A percentile compares a stretch with the other conserved stretches of the same genome.
These are phyloP conservation scores for Rhododendron williamsianum DNA, from an alignment of 148 eudicot genomes.

Conservation along the genomic window DNA sequence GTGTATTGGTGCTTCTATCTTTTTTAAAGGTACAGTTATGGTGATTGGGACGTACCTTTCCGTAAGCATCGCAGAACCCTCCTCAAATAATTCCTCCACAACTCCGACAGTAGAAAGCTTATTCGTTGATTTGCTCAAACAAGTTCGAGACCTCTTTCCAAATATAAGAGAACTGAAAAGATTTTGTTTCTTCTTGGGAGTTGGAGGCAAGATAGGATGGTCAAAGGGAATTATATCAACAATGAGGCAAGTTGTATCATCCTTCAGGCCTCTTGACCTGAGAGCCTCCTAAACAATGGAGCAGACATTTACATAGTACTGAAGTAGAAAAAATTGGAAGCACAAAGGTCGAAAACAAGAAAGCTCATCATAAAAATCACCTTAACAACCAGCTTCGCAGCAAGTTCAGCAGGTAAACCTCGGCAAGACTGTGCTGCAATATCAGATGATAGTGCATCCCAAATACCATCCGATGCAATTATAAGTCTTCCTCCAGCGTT, in stretches of 20 bases:
- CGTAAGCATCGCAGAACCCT: constrained; percentile 96
- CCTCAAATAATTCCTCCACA: constrained; percentile 97
- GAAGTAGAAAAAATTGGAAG: not conserved
- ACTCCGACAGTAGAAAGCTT: constrained; percentile 86
- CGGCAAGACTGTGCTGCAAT: constrained; percentile 85
- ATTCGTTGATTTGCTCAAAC: constrained; percentile 43
- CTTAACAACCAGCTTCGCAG: constrained; percentile 97
- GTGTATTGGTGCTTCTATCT: not conserved
- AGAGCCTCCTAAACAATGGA: constrained; percentile 72
- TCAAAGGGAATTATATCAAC: constrained; percentile 93
- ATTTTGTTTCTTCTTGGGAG: constrained; percentile 59
- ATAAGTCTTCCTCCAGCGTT: constrained; percentile 92
- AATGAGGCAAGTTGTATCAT: constrained; percentile 97
- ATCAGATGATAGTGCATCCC: constrained; percentile 91
- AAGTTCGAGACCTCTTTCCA: constrained; percentile 58
- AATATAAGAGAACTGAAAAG: constrained; percentile 51
- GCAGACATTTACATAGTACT: not conserved
- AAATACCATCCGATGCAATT: constrained; percentile 96
- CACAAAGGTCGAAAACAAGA: not conserved
- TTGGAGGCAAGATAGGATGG: constrained; percentile 53
- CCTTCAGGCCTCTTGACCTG: constrained; percentile 92
- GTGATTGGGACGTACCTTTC: constrained; percentile 54
- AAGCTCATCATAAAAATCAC: constrained; percentile 25
- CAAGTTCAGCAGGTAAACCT: constrained; percentile 92
- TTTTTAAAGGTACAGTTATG: not conserved